Evolutionary conservation across 2,329 filamentous ascomycete genomes (phyloP).

Genomic region (Phyllosticta citrichinensis): DNA sequence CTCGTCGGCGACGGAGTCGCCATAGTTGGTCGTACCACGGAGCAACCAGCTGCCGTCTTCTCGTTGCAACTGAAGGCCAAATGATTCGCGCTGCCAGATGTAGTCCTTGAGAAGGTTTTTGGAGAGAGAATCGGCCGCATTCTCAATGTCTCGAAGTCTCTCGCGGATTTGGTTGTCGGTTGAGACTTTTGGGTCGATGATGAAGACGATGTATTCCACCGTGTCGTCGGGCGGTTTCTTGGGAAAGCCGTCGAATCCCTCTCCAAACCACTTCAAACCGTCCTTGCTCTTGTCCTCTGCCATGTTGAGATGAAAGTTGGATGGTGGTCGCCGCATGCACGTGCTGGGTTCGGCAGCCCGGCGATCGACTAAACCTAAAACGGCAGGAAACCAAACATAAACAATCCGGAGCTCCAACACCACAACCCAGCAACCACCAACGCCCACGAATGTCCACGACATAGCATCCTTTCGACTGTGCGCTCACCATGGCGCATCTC

Average conservation of each 20-base stretch:
- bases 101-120: conserved; percentile 66
- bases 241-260: conserved; percentile 55
- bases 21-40: conserved; percentile 72
- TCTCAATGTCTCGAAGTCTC: conserved; percentile 62
- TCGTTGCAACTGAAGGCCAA: conserved; percentile 55
- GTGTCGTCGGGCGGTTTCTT: conserved; percentile 69
- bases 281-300: conserved; percentile 20
- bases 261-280: conserved; percentile 55
- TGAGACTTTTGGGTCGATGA: conserved; percentile 48
- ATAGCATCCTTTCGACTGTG: conserved; percentile 2
- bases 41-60: conserved; percentile 53
- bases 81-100: conserved; percentile 86
- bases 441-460: not conserved
- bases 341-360: conserved; percentile 11
- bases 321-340: conserved; percentile 10
- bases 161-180: conserved; percentile 48
- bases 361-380: conserved; percentile 8
- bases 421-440: not conserved
- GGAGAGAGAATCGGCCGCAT: conserved; percentile 53
- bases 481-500: conserved; percentile 32
- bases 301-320: not conserved
- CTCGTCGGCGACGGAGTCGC: conserved; percentile 92
- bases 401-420: conserved; percentile 1
- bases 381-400: conserved; percentile 10
- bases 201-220: conserved; percentile 73